Evolutionary conservation across 768 basidiomycete genomes (phyloP).

Genomic region (Clitopilus passeckerianus): DNA sequence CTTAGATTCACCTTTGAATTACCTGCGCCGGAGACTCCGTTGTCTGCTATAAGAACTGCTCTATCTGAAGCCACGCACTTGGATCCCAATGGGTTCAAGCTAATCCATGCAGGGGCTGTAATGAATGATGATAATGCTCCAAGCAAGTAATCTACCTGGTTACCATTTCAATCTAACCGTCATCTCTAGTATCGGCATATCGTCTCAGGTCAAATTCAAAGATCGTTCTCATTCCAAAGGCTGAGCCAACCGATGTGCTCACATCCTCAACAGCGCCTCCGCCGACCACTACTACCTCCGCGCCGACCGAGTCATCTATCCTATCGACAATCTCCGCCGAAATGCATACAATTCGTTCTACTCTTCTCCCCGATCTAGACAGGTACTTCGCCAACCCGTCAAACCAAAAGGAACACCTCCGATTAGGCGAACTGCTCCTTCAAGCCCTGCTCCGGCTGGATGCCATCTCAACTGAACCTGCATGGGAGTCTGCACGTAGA

Average conservation of each 20-base stretch:
- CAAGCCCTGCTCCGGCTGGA: conserved; percentile 88
- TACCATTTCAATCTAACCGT: conserved; percentile 7
- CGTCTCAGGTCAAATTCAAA: conserved; percentile 63
- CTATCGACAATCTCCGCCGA: conserved; percentile 54
- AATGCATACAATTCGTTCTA: conserved; percentile 43
- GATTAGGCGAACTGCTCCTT: conserved; percentile 78
- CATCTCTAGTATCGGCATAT: conserved; percentile 67
- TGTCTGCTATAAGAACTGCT: conserved; percentile 51
- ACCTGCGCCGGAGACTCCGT: conserved; percentile 55
- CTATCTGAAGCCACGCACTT: conserved; percentile 77
- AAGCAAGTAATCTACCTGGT: conserved; percentile 32
- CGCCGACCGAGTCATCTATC: conserved; percentile 44
- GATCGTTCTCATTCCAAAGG: conserved; percentile 62
- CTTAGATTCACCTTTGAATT: conserved; percentile 36
- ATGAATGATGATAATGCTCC: conserved; percentile 78
- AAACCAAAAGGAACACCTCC: conserved; percentile 34
- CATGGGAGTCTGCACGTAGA: conserved; percentile 74
- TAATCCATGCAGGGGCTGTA: conserved; percentile 87
- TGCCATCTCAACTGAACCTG: conserved; percentile 64
- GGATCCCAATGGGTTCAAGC: conserved; percentile 66
- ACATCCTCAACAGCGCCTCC: conserved; percentile 9
- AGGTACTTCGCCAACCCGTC: conserved; percentile 38
- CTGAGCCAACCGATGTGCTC: conserved; percentile 18
- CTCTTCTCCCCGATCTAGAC: conserved; percentile 54
- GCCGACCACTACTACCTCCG: conserved; percentile 17